These are phyloP conservation scores for Mucor piriformis DNA, from an alignment of 371 early-diverging fungal genomes.

Conservation along the genomic window DNA sequence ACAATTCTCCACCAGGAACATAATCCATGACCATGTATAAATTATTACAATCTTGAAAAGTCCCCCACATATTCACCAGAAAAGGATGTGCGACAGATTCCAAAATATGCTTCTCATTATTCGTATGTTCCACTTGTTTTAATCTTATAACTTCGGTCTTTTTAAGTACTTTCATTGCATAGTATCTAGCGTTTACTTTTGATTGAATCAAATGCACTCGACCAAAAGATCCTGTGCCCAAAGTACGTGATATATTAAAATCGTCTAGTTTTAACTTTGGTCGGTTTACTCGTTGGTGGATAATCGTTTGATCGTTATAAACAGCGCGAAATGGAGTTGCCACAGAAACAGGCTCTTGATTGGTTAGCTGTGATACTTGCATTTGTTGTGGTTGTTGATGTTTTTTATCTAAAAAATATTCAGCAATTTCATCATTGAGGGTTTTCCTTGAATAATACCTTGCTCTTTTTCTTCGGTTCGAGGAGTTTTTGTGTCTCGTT, in stretches of 20 bases:
- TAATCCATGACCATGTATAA: constrained; percentile 96
- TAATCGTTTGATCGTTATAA: constrained; percentile 30
- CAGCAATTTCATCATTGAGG: too few relatives aligned
- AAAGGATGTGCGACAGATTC: constrained; percentile 86
- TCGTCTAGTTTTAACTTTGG: constrained; percentile 63
- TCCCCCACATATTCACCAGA: constrained; percentile 90
- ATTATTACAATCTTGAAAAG: constrained; percentile 87
- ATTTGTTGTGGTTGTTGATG: constrained; percentile 28
- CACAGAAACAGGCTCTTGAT: not conserved
- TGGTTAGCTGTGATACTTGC: constrained; percentile 30
- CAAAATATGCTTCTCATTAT: constrained; percentile 88
- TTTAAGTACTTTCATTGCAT: constrained; percentile 91
- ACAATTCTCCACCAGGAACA: constrained; percentile 93
- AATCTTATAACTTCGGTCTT: constrained; percentile 92
- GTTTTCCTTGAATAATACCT: not conserved
- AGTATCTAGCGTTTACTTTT: constrained; percentile 81
- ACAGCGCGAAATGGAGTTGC: constrained; percentile 4
- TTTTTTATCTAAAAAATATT: constrained; percentile 4
- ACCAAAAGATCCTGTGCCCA: constrained; percentile 99
- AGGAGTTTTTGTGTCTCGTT: constrained; percentile 16
- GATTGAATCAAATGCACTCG: constrained; percentile 90
- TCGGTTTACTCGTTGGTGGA: constrained; percentile 33
- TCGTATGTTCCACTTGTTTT: constrained; percentile 91
- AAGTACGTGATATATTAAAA: constrained; percentile 70
- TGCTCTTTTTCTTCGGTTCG: constrained; percentile 12